A percentile compares a stretch with the other conserved stretches of the same genome.
Conservation (phyloP, 2,329 filamentous ascomycete genomes). For the Pyrenophora teres region DNA sequence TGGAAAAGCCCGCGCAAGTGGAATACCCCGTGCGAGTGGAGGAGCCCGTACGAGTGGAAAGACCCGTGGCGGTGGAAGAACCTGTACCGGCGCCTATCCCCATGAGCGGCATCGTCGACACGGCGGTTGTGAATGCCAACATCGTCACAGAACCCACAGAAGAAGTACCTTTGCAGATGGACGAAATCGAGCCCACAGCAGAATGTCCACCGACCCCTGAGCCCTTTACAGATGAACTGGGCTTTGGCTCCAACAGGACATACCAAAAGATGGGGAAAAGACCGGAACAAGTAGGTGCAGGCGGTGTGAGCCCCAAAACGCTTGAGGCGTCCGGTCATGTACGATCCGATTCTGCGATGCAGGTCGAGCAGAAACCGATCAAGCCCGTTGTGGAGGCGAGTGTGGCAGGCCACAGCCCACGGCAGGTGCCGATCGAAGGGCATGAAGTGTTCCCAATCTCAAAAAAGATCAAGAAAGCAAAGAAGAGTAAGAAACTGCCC, state of each 20-base stretch:
- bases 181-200: slow-evolving; percentile 8
- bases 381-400: not conserved
- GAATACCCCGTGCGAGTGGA: not conserved
- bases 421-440: no score
- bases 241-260: slow-evolving; percentile 20
- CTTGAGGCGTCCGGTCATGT: slow-evolving; percentile 1
- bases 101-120: not conserved
- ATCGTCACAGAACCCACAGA: not conserved
- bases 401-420: no score
- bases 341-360: slow-evolving; percentile 22
- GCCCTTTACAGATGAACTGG: slow-evolving; percentile 23
- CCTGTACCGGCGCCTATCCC: no score
- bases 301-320: not conserved
- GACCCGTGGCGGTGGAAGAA: no score
- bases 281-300: not conserved
- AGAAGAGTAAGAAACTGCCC: no score
- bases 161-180: not conserved
- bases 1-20: not conserved
- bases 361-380: slow-evolving; percentile 5
- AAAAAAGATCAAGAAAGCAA: no score
- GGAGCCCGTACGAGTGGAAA: no score
- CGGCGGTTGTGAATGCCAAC: not conserved
- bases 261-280: slow-evolving; percentile 21
- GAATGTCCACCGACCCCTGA: slow-evolving; percentile 10
- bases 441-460: no score